Conservation (phyloP, 257 asterid species). For the Mentha longifolia region DNA sequence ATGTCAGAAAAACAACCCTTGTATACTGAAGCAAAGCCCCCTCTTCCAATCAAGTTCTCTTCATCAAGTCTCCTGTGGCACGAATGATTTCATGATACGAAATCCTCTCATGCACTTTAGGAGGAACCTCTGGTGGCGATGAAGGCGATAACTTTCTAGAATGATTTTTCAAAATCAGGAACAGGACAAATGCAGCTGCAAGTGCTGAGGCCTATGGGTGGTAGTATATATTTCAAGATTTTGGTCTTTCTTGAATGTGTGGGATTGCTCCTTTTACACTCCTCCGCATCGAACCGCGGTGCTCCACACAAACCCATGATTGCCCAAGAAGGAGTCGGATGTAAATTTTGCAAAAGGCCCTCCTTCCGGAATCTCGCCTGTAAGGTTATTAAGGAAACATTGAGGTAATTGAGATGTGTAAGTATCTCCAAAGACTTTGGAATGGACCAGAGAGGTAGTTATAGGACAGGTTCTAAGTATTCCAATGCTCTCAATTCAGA, state of each 20-base stretch:
- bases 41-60: conserved; percentile 14
- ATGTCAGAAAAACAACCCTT: conserved; percentile 1
- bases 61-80: neutral
- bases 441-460: conserved; percentile 11
- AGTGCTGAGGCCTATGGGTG: neutral
- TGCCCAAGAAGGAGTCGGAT: neutral
- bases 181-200: neutral
- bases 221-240: neutral
- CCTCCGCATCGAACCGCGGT: neutral
- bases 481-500: neutral
- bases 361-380: neutral
- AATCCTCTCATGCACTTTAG: neutral
- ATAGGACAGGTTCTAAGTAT: conserved; percentile 12
- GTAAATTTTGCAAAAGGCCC: conserved; percentile 12
- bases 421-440: conserved; percentile 18
- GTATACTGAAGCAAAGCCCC: conserved; percentile 2
- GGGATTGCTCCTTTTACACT: neutral
- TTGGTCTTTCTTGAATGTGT: neutral
- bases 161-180: neutral
- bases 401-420: neutral
- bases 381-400: conserved; percentile 5
- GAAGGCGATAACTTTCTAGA: neutral
- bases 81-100: neutral
- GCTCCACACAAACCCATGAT: conserved; percentile 8
- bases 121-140: neutral